Conservation (phyloP, 495 filamentous ascomycete species). For the Penicillium goetzii region DNA sequence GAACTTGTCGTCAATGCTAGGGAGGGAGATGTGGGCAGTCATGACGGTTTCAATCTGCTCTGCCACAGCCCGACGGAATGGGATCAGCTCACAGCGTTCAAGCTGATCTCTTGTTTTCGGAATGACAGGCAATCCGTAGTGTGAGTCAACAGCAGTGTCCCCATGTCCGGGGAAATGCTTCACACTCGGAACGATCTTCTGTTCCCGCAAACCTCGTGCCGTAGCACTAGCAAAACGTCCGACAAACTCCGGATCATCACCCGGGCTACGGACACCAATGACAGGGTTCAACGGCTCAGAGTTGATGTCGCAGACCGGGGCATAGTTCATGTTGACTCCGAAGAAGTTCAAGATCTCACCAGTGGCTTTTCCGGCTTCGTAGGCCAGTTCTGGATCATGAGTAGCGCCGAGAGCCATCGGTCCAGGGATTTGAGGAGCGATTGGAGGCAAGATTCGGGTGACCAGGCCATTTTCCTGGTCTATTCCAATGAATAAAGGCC, state of each 20-base stretch:
- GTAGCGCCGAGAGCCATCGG: conserved; percentile 49
- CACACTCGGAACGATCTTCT: conserved; percentile 44
- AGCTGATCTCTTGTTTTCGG: conserved; percentile 43
- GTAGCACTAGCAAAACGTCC: conserved; percentile 43
- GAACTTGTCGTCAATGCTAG: conserved; percentile 37
- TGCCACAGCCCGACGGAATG: conserved; percentile 48
- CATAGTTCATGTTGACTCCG: conserved; percentile 52
- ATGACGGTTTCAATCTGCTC: conserved; percentile 48
- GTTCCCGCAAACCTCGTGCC: conserved; percentile 42
- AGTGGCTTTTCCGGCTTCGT: conserved; percentile 40
- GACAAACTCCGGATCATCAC: conserved; percentile 46
- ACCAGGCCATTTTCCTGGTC: conserved; percentile 52
- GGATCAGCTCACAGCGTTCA: conserved; percentile 45
- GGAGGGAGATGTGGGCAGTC: conserved; percentile 50
- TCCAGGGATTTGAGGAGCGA: conserved; percentile 47
- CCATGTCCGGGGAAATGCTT: conserved; percentile 53
- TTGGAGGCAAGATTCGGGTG: conserved; percentile 48
- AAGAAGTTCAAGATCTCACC: conserved; percentile 42
- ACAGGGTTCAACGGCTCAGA: conserved; percentile 51
- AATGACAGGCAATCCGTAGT: conserved; percentile 48
- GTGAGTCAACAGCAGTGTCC: conserved; percentile 48
- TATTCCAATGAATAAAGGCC: conserved; percentile 49
- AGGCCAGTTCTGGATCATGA: conserved; percentile 42
- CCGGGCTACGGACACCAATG: conserved; percentile 47
- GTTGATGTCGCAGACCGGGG: conserved; percentile 49